phyloP scores from a whole-genome alignment of 805 yeast genomes.

The Clavispora santaluciae region DNA sequence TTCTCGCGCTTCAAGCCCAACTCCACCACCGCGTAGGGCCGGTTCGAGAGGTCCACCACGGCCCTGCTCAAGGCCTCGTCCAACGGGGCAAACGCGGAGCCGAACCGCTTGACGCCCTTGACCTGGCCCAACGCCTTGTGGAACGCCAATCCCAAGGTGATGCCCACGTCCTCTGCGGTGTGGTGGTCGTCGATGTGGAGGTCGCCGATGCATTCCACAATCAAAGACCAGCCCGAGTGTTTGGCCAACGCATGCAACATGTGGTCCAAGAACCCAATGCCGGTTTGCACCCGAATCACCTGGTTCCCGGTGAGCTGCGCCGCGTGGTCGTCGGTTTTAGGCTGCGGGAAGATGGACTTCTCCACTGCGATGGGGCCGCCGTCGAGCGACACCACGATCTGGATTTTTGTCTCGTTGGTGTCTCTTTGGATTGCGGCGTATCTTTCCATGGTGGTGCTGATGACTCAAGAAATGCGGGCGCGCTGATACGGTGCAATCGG shows the following conservation, averaged over 20 bases:
- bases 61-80: slow-evolving; percentile 96
- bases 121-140: slow-evolving; percentile 85
- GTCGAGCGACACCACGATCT: slow-evolving; percentile 74
- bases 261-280: slow-evolving; percentile 93
- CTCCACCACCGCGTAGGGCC: slow-evolving; percentile 89
- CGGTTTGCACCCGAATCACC: slow-evolving; percentile 76
- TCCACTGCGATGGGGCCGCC: slow-evolving; percentile 75
- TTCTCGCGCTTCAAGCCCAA: slow-evolving; percentile 88
- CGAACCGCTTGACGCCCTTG: slow-evolving; percentile 88
- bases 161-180: slow-evolving; percentile 92
- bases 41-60: slow-evolving; percentile 89
- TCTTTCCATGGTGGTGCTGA: slow-evolving; percentile 7
- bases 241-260: slow-evolving; percentile 97
- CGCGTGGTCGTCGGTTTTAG: slow-evolving; percentile 44
- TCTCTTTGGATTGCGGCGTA: slow-evolving; percentile 55
- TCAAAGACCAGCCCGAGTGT: slow-evolving; percentile 93
- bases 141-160: slow-evolving; percentile 86
- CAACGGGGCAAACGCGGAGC: slow-evolving; percentile 88
- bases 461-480: not conserved
- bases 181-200: slow-evolving; percentile 96
- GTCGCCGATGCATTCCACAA: slow-evolving; percentile 90
- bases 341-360: slow-evolving; percentile 47
- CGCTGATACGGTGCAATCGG: not conserved
- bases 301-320: slow-evolving; percentile 68
- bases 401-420: slow-evolving; percentile 93